Conservation (phyloP, 2,329 filamentous ascomycete genomes). For the Gliomastix tumulicola region DNA sequence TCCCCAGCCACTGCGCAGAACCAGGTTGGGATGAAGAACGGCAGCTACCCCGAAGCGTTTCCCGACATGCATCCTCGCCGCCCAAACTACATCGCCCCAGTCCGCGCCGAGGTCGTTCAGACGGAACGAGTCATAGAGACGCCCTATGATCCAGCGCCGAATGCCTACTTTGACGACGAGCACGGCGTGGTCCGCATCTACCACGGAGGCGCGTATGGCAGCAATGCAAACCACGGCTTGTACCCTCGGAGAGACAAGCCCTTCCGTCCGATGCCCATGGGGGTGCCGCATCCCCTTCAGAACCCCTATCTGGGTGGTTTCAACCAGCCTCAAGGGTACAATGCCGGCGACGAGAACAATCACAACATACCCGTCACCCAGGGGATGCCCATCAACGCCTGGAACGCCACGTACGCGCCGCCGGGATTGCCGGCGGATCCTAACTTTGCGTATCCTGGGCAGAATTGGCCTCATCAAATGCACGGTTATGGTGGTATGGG, state of each 20-base stretch:
- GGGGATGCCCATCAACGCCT: constrained; percentile 14
- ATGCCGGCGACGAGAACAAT: neutral
- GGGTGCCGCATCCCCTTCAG: constrained; percentile 32
- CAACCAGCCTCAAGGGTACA: constrained; percentile 4
- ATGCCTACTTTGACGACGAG: constrained; percentile 50
- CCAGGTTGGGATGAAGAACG: constrained; percentile 9
- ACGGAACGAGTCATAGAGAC: constrained; percentile 49
- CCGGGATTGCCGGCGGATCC: constrained; percentile 11
- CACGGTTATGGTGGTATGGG: no score
- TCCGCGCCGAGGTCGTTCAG: constrained; percentile 41
- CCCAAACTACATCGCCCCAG: constrained; percentile 39
- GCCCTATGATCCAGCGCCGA: constrained; percentile 46
- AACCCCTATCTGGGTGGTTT: constrained; percentile 37
- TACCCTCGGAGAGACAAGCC: constrained; percentile 32
- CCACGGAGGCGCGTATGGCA: constrained; percentile 48
- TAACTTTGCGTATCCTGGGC: no score
- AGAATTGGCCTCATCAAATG: no score
- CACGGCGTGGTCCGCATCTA: constrained; percentile 49
- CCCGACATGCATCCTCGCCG: constrained; percentile 22
- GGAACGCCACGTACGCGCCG: constrained; percentile 12
- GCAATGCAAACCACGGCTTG: constrained; percentile 32
- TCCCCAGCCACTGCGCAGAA: no score
- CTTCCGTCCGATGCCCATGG: constrained; percentile 26
- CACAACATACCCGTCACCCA: constrained; percentile 16
- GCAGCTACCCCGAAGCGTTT: constrained; percentile 16